Percentiles rank a stretch among this genome's conserved stretches.
Conservation (phyloP, 768 basidiomycete genomes). For the Strobilomyces dryophilus region DNA sequence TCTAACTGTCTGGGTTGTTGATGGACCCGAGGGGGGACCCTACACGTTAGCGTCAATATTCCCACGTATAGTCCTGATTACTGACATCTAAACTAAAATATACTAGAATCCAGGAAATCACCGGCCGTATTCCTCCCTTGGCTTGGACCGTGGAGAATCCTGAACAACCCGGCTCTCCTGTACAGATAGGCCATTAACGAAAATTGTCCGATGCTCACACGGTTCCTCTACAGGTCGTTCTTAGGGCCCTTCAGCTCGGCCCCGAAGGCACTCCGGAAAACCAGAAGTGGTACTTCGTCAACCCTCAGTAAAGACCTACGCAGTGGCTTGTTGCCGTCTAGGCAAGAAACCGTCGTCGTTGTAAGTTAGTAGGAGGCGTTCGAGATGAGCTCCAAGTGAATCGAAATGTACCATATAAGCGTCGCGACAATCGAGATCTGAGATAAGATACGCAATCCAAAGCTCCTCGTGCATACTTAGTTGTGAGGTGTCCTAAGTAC, state of each 20-base stretch:
- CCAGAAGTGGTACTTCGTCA: not conserved
- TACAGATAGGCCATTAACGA: not conserved
- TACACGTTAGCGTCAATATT: not conserved
- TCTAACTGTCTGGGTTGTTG: not conserved
- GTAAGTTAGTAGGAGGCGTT: too few relatives aligned
- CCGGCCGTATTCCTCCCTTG: not conserved
- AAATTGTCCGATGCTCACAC: not conserved
- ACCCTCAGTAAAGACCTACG: too few relatives aligned
- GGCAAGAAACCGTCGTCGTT: too few relatives aligned
- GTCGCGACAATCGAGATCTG: too few relatives aligned
- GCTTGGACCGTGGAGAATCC: not conserved
- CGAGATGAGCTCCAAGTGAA: too few relatives aligned
- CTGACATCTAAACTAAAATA: not conserved
- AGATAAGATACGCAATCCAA: too few relatives aligned
- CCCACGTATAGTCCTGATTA: not conserved
- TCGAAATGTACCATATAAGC: too few relatives aligned
- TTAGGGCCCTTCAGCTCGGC: not conserved
- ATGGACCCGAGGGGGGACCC: not conserved
- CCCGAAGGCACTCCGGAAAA: not conserved
- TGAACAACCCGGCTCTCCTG: not conserved
- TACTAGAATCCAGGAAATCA: not conserved
- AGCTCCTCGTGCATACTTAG: too few relatives aligned
- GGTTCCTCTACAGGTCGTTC: not conserved
- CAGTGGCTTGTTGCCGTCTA: too few relatives aligned
- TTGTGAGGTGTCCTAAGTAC: too few relatives aligned